These are phyloP conservation scores for Suillus paluster DNA, from an alignment of 768 basidiomycete species.

Conservation along the genomic window DNA sequence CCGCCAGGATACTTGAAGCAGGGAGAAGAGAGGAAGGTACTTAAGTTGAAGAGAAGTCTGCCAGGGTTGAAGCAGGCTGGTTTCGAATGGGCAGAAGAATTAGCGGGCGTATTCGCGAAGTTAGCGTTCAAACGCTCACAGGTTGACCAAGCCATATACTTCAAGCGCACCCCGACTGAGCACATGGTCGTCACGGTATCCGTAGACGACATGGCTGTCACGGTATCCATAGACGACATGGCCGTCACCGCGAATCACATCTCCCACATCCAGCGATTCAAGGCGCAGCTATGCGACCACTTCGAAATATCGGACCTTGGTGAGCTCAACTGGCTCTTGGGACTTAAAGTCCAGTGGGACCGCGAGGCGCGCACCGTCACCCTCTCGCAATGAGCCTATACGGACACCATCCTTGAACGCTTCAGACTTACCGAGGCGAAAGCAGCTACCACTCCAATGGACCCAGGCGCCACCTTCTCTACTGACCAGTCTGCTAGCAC, in stretches of 20 bases:
- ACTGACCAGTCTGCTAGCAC: background rate
- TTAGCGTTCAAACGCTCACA: too few species aligned
- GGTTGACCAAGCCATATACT: too few species aligned
- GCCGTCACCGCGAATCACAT: background rate
- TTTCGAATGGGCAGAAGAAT: too few species aligned
- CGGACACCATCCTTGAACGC: constrained; percentile 13
- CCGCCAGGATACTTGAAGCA: too few species aligned
- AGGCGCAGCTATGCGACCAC: constrained; percentile 21
- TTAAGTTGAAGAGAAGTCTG: too few species aligned
- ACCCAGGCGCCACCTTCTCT: background rate
- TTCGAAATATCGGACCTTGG: constrained; percentile 39
- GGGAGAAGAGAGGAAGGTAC: too few species aligned
- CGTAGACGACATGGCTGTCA: constrained; percentile 10
- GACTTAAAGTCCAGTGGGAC: constrained; percentile 20
- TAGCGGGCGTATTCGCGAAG: too few species aligned
- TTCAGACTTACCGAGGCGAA: background rate
- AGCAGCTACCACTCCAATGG: background rate
- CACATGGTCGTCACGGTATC: constrained; percentile 5
- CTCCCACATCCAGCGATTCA: background rate
- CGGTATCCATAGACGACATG: too few species aligned
- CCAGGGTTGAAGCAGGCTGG: too few species aligned
- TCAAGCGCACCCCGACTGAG: fast-evolving
- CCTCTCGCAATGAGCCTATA: constrained; percentile 34
- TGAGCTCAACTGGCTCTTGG: too few species aligned
- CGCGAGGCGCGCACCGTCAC: constrained; percentile 14